Base-by-base conservation (phyloP, 257 asterid species). In the Echites panduratus region DNA sequence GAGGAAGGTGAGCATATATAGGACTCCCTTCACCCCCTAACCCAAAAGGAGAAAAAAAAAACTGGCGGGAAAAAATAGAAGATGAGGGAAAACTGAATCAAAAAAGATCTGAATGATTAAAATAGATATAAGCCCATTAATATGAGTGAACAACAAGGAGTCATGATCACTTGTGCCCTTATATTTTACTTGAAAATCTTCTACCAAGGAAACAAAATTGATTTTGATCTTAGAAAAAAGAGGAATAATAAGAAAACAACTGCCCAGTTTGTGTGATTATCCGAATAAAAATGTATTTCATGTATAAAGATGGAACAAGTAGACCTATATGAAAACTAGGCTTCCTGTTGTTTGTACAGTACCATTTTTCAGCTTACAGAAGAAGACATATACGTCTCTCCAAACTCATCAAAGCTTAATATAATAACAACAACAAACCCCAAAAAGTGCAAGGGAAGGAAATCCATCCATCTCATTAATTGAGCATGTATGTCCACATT, bases 31-130 rank as follows among this genome's bases (percentile, higher is more conserved):
- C 43, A 61, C 12, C 62, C 50, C 22, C 20, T 29, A 53, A 71
- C 54, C 45, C 56, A 20, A 70, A 61, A 40, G 68, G 74, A n/a
- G 48, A 67, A 71, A 74, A 26, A 62, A 40, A 27, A 58, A 29
- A 29, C 13, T 35, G 38, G n/a, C n/a, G n/a, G n/a, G n/a, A n/a
- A 32, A 16, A 27, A 69, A 22, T 11, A 73, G 22, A 47, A n/a
- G 29, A 26, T 35, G 26, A 57, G 32, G 17, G 22, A 26, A 32
- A 48, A 32, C 38, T 32, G 38, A 32, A 32, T 32, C 38, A 32
- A 32, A 48, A 48, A 48, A 14, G 5, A 48, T 48, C 53, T 4
- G 53, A 13, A 48, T 53, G 59, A 53, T 22, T 53, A 24, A 8
- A 45, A 24, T 19, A 52, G 50, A 48, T 48, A 2, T 48, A 13